These are phyloP conservation scores for Abortiporus biennis DNA, from an alignment of 1,284 basidiomycete genomes.

Conservation along the genomic window DNA sequence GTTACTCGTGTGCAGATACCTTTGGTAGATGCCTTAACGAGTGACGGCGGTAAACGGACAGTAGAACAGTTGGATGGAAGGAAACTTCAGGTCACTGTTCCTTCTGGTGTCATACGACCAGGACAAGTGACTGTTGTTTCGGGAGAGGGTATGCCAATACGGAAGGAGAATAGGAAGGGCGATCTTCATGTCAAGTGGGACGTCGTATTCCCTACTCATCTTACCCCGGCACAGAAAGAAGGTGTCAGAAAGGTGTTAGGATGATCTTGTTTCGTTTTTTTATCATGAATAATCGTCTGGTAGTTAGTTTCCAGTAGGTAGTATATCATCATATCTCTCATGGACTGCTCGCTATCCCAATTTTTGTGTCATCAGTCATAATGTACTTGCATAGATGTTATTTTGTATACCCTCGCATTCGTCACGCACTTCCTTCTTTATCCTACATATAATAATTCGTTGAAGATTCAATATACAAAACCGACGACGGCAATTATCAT, in stretches of 20 bases:
- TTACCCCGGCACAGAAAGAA: constrained; percentile 76
- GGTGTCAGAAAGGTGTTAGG: constrained; percentile 66
- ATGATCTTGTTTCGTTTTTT: constrained; percentile 9
- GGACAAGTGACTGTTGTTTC: constrained; percentile 64
- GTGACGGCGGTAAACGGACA: constrained; percentile 40
- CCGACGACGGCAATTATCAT: too few species aligned
- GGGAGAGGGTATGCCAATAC: constrained; percentile 89
- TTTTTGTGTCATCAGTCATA: too few species aligned
- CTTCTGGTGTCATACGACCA: constrained; percentile 73
- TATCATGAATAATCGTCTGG: too few species aligned
- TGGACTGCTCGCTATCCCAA: too few species aligned
- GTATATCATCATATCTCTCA: too few species aligned
- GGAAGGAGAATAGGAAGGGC: constrained; percentile 79
- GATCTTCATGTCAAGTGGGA: constrained; percentile 84
- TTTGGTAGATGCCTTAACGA: constrained; percentile 80
- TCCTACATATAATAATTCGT: too few species aligned
- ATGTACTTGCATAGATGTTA: too few species aligned
- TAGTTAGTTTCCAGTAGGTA: too few species aligned
- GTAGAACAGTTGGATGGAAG: constrained; percentile 77
- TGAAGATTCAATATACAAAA: too few species aligned
- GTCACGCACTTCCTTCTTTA: too few species aligned
- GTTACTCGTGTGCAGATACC: constrained; percentile 58
- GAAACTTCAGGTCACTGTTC: constrained; percentile 63
- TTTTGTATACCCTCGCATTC: too few species aligned
- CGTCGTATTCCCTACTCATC: constrained; percentile 73